phyloP scores from a whole-genome alignment of 768 basidiomycete species.

The Imleria badia region DNA sequence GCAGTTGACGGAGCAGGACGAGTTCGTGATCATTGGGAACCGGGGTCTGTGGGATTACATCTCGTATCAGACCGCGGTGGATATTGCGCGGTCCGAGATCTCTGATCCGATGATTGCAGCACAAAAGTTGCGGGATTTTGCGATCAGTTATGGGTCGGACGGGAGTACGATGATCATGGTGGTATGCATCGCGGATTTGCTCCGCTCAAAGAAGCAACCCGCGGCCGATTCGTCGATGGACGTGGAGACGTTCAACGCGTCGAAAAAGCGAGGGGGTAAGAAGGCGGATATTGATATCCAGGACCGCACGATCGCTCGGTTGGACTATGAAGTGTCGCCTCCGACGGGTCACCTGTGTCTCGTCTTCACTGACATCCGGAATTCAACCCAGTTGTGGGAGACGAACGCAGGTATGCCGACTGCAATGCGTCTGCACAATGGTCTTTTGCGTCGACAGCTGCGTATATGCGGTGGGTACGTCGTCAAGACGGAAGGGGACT shows the following conservation, averaged over 20 bases:
- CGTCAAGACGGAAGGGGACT: slow-evolving; percentile 99
- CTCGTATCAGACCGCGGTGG: slow-evolving; percentile 93
- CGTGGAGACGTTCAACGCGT: slow-evolving; percentile 29
- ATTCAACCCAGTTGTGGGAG: slow-evolving; percentile 97
- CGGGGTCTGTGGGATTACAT: slow-evolving; percentile 92
- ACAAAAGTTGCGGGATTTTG: slow-evolving; percentile 94
- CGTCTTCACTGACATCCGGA: slow-evolving; percentile 97
- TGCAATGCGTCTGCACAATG: slow-evolving; percentile 90
- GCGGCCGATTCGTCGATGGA: slow-evolving; percentile 36
- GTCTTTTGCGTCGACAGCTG: slow-evolving; percentile 77
- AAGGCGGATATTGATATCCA: slow-evolving; percentile 52
- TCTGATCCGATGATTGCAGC: slow-evolving; percentile 86
- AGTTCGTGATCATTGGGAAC: slow-evolving; percentile 96
- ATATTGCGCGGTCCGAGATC: slow-evolving; percentile 78
- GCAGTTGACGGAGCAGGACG: slow-evolving; percentile 78
- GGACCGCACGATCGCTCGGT: slow-evolving; percentile 58
- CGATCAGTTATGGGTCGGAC: slow-evolving; percentile 93
- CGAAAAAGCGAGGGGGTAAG: slow-evolving; percentile 38
- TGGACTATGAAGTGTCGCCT: slow-evolving; percentile 78
- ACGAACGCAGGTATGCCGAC: slow-evolving; percentile 93
- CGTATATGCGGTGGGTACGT: slow-evolving; percentile 95
- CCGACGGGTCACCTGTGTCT: slow-evolving; percentile 87
- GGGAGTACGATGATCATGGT: slow-evolving; percentile 99
- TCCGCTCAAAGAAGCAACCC: slow-evolving; percentile 52
- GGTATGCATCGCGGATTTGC: slow-evolving; percentile 77